phyloP scores from a whole-genome alignment of 306 rosid genomes.

The Styphnolobium japonicum region DNA sequence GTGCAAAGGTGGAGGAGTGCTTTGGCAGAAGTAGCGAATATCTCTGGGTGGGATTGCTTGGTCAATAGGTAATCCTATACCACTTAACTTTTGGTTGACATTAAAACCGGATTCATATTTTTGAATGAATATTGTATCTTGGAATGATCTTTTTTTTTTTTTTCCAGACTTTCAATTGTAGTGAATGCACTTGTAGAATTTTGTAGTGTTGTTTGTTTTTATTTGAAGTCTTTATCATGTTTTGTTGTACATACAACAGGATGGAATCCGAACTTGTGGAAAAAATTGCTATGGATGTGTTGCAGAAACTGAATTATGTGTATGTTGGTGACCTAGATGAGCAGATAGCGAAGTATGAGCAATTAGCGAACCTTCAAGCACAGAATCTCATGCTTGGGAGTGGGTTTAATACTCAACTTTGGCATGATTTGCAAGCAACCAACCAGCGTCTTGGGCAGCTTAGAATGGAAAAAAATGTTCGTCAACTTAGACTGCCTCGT shows the following conservation, averaged over 20 bases:
- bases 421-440: too few relatives aligned
- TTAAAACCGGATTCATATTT: too few relatives aligned
- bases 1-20: background rate
- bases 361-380: background rate
- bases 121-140: background rate
- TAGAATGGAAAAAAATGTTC: background rate
- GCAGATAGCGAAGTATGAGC: background rate
- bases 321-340: background rate
- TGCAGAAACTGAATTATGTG: background rate
- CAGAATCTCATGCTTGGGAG: background rate
- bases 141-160: background rate
- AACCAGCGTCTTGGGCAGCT: background rate
- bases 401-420: too few relatives aligned
- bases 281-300: background rate
- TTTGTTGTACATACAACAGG: too few relatives aligned
- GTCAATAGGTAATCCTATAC: background rate
- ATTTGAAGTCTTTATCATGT: too few relatives aligned
- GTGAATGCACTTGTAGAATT: too few relatives aligned
- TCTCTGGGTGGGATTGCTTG: background rate
- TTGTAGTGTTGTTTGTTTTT: too few relatives aligned
- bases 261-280: background rate
- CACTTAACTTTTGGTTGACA: background rate
- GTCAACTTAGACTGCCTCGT: background rate
- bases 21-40: background rate
- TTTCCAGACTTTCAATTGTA: background rate